These are phyloP conservation scores for Musa beccarii DNA, from an alignment of 176 grass and related monocot genomes.

Conservation along the genomic window DNA sequence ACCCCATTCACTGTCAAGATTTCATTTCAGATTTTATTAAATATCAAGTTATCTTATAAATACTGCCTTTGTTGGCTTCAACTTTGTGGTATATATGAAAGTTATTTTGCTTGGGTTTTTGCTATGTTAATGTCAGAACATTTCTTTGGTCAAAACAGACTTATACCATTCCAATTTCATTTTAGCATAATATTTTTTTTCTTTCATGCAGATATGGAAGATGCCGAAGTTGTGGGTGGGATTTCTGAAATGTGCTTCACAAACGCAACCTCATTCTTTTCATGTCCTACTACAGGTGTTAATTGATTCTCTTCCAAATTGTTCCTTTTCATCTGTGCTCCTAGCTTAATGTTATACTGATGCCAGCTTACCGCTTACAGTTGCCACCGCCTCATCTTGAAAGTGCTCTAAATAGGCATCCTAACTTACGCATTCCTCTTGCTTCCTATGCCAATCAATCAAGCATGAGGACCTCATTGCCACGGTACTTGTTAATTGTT, in stretches of 20 bases:
- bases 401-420: slow-evolving; percentile 13
- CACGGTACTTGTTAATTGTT: slow-evolving; percentile 4
- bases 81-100: background rate
- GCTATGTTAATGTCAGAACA: background rate
- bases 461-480: slow-evolving; percentile 6
- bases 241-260: slow-evolving; percentile 83
- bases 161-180: background rate
- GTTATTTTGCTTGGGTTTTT: background rate
- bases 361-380: slow-evolving; percentile 19
- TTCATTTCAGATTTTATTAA: no score
- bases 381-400: slow-evolving; percentile 12
- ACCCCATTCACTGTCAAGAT: no score
- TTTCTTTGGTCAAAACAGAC: background rate
- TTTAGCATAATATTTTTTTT: background rate
- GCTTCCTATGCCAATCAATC: slow-evolving; percentile 18
- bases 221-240: slow-evolving; percentile 93
- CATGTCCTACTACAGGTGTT: slow-evolving; percentile 78
- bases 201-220: slow-evolving; percentile 80
- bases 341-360: background rate
- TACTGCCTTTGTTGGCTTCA: background rate
- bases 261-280: slow-evolving; percentile 89
- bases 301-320: slow-evolving; percentile 4
- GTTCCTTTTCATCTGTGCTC: slow-evolving; percentile 2
- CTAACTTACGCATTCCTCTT: slow-evolving; percentile 12
- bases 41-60: no score